These are phyloP conservation scores for Fusarium sp. DNA, from an alignment of 2,329 filamentous ascomycete species.

Conservation along the genomic window DNA sequence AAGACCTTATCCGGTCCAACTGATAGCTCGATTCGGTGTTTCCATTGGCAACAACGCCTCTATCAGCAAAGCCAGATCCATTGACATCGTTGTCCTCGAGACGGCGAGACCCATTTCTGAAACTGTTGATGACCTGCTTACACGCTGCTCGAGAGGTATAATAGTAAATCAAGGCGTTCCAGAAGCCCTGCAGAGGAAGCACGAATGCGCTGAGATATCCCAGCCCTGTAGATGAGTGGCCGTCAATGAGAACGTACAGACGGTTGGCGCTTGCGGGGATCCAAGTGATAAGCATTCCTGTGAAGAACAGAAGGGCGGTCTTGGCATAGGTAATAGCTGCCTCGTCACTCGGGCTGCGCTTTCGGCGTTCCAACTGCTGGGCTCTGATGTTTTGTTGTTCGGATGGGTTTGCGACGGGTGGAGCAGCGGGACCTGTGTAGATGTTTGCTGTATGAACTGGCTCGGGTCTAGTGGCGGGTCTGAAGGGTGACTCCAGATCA, in stretches of 20 bases:
- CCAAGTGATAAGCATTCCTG: conserved; percentile 16
- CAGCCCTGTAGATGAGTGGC: not conserved
- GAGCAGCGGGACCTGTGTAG: not conserved
- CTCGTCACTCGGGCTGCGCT: conserved; percentile 2
- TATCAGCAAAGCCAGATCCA: conserved; percentile 10
- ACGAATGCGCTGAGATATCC: conserved; percentile 11
- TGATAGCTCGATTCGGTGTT: not conserved
- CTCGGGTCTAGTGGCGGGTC: not conserved
- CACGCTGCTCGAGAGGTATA: conserved; percentile 15
- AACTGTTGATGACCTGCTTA: conserved; percentile 3
- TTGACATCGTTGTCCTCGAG: conserved; percentile 12
- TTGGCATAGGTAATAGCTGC: conserved; percentile 17
- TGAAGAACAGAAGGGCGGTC: conserved; percentile 7
- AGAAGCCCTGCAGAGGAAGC: conserved; percentile 8
- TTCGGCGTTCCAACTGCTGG: not conserved
- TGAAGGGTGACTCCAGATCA: not conserved
- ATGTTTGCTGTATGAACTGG: conserved; percentile 9
- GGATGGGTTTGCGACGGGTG: not conserved
- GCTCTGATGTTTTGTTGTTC: not conserved
- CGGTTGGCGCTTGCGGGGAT: conserved; percentile 17
- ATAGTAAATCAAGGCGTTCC: conserved; percentile 22
- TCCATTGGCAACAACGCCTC: not conserved
- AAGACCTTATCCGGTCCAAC: not conserved
- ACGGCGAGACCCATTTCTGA: not conserved
- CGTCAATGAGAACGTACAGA: conserved; percentile 11